Conservation (phyloP, 306 rosid genomes). For the Castanea mollissima region DNA sequence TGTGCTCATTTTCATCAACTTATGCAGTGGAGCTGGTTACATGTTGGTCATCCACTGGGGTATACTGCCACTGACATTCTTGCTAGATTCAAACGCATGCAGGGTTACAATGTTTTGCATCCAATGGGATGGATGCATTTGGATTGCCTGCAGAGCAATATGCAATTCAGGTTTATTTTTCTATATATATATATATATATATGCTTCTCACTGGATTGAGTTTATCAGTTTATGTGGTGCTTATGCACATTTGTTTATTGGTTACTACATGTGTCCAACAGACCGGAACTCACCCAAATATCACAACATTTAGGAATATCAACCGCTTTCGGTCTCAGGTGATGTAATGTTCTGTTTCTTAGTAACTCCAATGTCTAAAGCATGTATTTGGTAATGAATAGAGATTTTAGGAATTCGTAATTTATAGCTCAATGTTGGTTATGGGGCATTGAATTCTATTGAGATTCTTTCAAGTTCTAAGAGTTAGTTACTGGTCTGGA, state of each 20-base stretch:
- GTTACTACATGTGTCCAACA: conserved; percentile 34
- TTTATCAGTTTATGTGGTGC: neutral
- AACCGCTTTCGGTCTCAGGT: conserved; percentile 94
- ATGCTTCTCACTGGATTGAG: neutral
- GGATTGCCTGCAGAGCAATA: conserved; percentile 99
- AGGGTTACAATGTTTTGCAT: conserved; percentile 84
- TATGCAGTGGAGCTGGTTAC: conserved; percentile 89
- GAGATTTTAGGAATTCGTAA: neutral
- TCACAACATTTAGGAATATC: conserved; percentile 76
- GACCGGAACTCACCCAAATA: conserved; percentile 97
- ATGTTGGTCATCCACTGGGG: conserved; percentile 97
- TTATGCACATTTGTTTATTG: neutral
- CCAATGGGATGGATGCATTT: conserved; percentile 99
- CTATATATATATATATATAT: conserved; percentile 1
- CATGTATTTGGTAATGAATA: neutral
- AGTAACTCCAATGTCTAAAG: neutral
- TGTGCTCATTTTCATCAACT: conserved; percentile 16
- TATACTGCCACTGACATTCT: conserved; percentile 94
- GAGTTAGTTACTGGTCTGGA: neutral
- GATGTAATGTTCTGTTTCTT: conserved; percentile 4
- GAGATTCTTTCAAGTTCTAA: neutral
- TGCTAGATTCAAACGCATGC: conserved; percentile 88
- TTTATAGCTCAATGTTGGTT: neutral
- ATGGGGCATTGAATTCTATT: neutral
- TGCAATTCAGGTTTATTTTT: conserved; percentile 73